Conservation (phyloP, 129 eudicot genomes). For the Tanacetum coccineum region DNA sequence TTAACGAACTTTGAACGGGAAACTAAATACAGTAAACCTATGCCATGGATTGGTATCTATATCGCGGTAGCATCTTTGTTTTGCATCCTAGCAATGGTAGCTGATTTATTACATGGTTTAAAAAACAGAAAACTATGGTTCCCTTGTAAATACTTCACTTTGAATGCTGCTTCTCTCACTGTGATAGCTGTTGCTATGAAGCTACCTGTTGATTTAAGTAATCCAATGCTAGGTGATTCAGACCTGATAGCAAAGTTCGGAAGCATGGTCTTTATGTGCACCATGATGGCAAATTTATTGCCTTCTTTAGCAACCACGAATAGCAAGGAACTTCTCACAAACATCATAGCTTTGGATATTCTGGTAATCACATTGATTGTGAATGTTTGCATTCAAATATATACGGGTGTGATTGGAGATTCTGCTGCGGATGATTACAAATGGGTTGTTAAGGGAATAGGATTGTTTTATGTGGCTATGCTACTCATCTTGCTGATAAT, state of each 20-base stretch:
- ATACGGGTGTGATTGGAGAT: background rate
- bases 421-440: no score
- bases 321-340: no score
- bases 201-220: no score
- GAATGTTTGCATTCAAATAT: slow-evolving; percentile 21
- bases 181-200: slow-evolving; percentile 21
- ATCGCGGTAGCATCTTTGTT: background rate
- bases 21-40: no score
- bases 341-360: background rate
- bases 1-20: no score
- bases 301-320: no score
- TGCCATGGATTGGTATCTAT: background rate
- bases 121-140: slow-evolving; percentile 16
- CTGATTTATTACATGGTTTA: background rate
- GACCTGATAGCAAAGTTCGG: no score
- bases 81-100: background rate
- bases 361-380: slow-evolving; percentile 27
- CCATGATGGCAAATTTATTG: no score
- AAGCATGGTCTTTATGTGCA: no score
- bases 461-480: background rate
- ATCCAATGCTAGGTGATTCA: no score
- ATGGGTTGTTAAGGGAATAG: background rate
- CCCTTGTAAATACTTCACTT: slow-evolving; percentile 24
- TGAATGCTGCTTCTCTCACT: slow-evolving; percentile 24
- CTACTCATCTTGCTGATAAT: slow-evolving; percentile 20